A percentile compares a stretch with the other conserved stretches of the same genome.
phyloP scores from a whole-genome alignment of 345 rosid genomes.

The Turritis glabra region DNA sequence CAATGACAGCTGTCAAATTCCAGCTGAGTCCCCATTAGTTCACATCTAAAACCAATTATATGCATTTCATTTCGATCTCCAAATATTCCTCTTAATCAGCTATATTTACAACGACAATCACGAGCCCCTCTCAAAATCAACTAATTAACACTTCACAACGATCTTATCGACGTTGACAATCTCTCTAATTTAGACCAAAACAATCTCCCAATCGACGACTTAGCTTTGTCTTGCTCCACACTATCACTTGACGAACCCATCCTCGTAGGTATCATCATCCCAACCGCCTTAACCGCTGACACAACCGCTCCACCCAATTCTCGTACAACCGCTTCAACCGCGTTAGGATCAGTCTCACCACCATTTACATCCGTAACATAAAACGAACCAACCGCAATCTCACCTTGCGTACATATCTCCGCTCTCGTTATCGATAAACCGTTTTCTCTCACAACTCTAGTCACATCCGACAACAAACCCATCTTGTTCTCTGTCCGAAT shows the following conservation, averaged over 20 bases:
- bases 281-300: conserved; percentile 47
- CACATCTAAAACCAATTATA: neutral
- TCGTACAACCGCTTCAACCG: conserved; percentile 53
- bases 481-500: conserved; percentile 52
- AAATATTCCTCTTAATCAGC: neutral
- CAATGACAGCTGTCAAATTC: too few relatives aligned
- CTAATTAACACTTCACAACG: conserved; percentile 10
- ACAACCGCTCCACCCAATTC: conserved; percentile 65
- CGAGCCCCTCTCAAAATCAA: neutral
- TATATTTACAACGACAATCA: conserved; percentile 6
- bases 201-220: conserved; percentile 57
- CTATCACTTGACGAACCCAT: conserved; percentile 36
- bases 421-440: conserved; percentile 71
- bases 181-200: conserved; percentile 77
- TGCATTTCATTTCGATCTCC: neutral
- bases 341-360: conserved; percentile 41
- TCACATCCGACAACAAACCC: conserved; percentile 68
- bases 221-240: conserved; percentile 42
- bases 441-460: conserved; percentile 65
- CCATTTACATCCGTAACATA: conserved; percentile 69
- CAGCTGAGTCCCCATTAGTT: too few relatives aligned
- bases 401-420: conserved; percentile 58
- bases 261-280: conserved; percentile 16
- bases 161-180: conserved; percentile 55
- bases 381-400: conserved; percentile 68